phyloP scores from a whole-genome alignment of 345 rosid species.

The Isatis tinctoria region DNA sequence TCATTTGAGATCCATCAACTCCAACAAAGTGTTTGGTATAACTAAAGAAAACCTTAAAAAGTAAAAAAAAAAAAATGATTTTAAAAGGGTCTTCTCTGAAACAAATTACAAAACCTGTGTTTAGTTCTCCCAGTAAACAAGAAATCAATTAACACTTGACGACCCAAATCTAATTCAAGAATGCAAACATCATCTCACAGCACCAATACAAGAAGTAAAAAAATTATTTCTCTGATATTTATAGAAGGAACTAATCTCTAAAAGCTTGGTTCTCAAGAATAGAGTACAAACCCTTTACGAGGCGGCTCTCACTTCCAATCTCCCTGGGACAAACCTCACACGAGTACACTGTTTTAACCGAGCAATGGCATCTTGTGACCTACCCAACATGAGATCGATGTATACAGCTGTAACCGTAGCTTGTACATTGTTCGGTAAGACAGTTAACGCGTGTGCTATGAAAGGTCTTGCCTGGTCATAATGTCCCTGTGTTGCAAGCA shows the following conservation, averaged over 20 bases:
- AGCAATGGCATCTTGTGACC: constrained; percentile 68
- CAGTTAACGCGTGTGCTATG: constrained; percentile 49
- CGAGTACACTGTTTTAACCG: constrained; percentile 70
- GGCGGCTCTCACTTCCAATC: constrained; percentile 31
- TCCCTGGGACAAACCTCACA: constrained; percentile 58
- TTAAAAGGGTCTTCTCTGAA: constrained; percentile 4
- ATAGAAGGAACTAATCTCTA: constrained; percentile 17
- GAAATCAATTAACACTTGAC: background rate
- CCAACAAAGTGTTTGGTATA: background rate
- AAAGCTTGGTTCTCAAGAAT: background rate
- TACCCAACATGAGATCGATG: constrained; percentile 68
- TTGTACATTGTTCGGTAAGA: constrained; percentile 59
- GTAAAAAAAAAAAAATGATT: background rate
- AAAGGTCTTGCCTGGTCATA: constrained; percentile 60
- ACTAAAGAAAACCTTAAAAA: background rate
- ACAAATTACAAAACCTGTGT: background rate
- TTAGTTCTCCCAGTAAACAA: constrained; percentile 10
- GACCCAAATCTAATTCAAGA: constrained; percentile 19
- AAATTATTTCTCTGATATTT: constrained; percentile 19
- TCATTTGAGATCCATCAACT: background rate
- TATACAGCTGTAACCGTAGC: constrained; percentile 78
- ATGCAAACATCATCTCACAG: constrained; percentile 10
- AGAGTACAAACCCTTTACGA: constrained; percentile 25
- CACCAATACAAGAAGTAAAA: background rate
- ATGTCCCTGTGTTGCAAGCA: constrained; percentile 72